Base-by-base conservation (phyloP, 495 filamentous ascomycete genomes). In the Hamigera avellanea region DNA sequence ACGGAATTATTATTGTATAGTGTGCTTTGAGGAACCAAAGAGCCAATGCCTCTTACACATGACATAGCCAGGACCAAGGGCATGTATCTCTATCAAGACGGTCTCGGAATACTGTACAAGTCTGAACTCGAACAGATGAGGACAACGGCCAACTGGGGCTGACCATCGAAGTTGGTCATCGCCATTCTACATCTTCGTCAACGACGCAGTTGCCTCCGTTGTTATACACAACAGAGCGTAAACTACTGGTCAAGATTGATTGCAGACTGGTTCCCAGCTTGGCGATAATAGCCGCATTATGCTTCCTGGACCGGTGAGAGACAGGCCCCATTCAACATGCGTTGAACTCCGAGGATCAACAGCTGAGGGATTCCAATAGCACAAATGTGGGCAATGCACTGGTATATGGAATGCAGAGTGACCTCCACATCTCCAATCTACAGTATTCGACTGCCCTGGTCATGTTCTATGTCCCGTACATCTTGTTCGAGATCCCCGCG, bases 351-450 rank as follows among this genome's bases (percentile, higher is more conserved):
- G 14, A 19, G 42, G 29, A 36, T 46, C 26, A 40, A 42, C 31
- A 35, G 43, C 7, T 18, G 13, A 13, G 26, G 27, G 31, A 3
- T 2, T 10, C 14, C 27, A 18, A 7, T 9, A 43, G 26, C 18
- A 68, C 75, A 49, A 75, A 76, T 41, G 67, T 64, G 33, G 62
- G 53, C 36, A 76, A 75, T 51, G 72, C 73, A 9, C 56, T 57
- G 18, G 47, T 67, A 32, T 75, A 78, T 33, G 62, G 68, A 28
- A 54, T 81, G 13, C 61, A 59, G 27, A 43, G 57, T 6, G 75
- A 82, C 26, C 54, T 85, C 0, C n/a, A n/a, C 26, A 60, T 84
- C 8, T 43, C 34, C 2, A 62, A 63, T 34, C 45, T 62, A 19
- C 50, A 51, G 26, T 58, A 45, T 23, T 48, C 50, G 9, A 71